A percentile compares a stretch with the other conserved stretches of the same genome.
These are phyloP conservation scores for Coemansia sp. DNA, from an alignment of 192 early-diverging fungal genomes.

Conservation along the genomic window DNA sequence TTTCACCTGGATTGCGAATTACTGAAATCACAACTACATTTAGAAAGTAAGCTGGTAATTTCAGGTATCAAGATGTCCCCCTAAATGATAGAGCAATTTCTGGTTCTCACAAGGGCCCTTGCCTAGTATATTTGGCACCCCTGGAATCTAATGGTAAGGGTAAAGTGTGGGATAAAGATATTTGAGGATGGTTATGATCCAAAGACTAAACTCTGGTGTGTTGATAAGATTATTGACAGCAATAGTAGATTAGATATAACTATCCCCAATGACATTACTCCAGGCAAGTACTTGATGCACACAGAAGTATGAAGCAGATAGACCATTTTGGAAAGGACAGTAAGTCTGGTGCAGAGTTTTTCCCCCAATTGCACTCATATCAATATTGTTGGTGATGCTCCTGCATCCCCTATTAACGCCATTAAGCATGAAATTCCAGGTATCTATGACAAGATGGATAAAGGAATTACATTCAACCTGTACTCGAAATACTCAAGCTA, in stretches of 20 bases:
- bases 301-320: slow-evolving; percentile 23
- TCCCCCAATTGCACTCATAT: slow-evolving; percentile 25
- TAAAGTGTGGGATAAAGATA: slow-evolving; percentile 29
- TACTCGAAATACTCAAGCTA: neutral
- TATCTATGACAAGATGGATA: slow-evolving; percentile 15
- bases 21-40: too few relatives aligned
- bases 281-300: slow-evolving; percentile 29
- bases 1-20: too few relatives aligned
- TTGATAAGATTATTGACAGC: slow-evolving; percentile 16
- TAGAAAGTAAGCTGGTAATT: too few relatives aligned
- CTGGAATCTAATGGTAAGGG: slow-evolving; percentile 11
- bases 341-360: slow-evolving; percentile 24
- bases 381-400: slow-evolving; percentile 10
- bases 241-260: slow-evolving; percentile 15
- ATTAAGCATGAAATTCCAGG: slow-evolving; percentile 19
- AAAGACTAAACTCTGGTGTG: slow-evolving; percentile 15
- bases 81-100: slow-evolving; percentile 17
- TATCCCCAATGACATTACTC: slow-evolving; percentile 18
- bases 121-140: slow-evolving; percentile 18
- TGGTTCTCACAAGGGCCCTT: slow-evolving; percentile 23
- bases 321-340: neutral
- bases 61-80: too few relatives aligned
- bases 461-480: slow-evolving; percentile 16
- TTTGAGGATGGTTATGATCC: slow-evolving; percentile 18
- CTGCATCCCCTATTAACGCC: neutral